phyloP scores from a whole-genome alignment of 441 rosid genomes.

The Arabidopsis lyrata region DNA sequence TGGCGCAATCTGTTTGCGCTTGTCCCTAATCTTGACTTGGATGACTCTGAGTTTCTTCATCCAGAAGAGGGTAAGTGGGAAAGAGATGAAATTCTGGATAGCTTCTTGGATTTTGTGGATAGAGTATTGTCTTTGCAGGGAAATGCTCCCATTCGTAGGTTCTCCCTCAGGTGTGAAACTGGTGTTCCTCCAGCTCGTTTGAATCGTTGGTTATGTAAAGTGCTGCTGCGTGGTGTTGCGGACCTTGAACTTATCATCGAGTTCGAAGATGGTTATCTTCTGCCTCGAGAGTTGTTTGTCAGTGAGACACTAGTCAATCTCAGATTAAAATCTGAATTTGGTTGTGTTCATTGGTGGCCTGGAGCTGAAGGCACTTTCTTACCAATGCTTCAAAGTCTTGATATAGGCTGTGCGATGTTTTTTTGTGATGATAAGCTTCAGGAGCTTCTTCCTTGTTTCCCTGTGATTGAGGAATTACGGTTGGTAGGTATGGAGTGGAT shows the following conservation, averaged over 20 bases:
- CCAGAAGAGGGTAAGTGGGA: neutral
- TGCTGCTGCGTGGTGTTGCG: conserved; percentile 14
- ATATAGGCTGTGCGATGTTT: neutral
- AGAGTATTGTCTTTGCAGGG: conserved; percentile 10
- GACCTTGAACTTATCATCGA: conserved; percentile 9
- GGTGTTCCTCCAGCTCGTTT: neutral
- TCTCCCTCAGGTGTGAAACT: conserved; percentile 15
- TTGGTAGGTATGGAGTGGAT: conserved; percentile 15
- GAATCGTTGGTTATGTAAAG: conserved; percentile 14
- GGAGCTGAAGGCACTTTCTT: neutral
- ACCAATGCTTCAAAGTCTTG: conserved; percentile 33
- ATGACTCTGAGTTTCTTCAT: conserved; percentile 4
- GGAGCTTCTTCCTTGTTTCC: conserved; percentile 16
- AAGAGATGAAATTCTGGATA: neutral
- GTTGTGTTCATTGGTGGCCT: conserved; percentile 2
- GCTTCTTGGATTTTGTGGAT: conserved; percentile 11
- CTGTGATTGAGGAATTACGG: conserved; percentile 17
- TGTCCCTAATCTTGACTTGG: neutral
- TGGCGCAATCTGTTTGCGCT: neutral
- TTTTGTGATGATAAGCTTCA: neutral
- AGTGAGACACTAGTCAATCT: conserved; percentile 19
- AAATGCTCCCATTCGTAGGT: neutral
- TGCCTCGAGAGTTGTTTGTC: conserved; percentile 20
- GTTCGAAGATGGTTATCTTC: neutral
- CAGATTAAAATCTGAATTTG: neutral